Base-by-base conservation (phyloP, 352 stramenopile species). In the Phytophthora quininea region DNA sequence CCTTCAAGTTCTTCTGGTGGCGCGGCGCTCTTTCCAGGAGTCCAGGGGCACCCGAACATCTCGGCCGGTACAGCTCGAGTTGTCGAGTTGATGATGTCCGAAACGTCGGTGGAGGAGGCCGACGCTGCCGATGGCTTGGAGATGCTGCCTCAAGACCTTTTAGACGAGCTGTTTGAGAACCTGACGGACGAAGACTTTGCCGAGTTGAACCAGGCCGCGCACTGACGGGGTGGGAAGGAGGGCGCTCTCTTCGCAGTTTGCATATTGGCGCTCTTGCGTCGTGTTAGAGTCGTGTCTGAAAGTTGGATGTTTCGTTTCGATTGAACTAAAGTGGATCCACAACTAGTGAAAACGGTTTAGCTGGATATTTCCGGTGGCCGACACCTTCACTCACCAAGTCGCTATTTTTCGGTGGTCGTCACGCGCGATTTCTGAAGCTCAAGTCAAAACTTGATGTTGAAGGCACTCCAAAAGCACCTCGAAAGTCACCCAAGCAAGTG, bases 141-240 rank as follows among this genome's bases (percentile, higher is more conserved):
- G 48, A 73, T 69, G 1, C 49, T 73, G 9, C 65, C 59, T 15
- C 59, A 73, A 15, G 38, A 73, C 49, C 65, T 73, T 8, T 60
- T 73, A 0, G 64, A 72, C 52, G 64, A 72, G 3, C 53, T 72
- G 40, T 46, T 68, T 33, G 64, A 69, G 6, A 72, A 68, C 14
- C 59, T 72, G 10, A 68, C 64, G 37, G 64, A 69, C 29, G 58
- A 72, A 29, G 58, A 72, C 15, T 47, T 68, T 10, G 64, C 64
- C 33, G 64, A 72, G 40, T 29, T 72, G 38, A 64, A 29, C 29
- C 40, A 72, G 4, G 19, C 19, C 19, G 19, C 19, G 19, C 19
- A 24, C 19, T 24, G 19, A 24, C 19, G 19, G 19, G 19, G 19
- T 24, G 19, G 19, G 19, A 24, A 24, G 19, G 19, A 24, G 19